Percentiles rank a stretch among this genome's conserved stretches.
These are phyloP conservation scores for Pulveroboletus sp. DNA, from an alignment of 768 basidiomycete species.

Conservation along the genomic window DNA sequence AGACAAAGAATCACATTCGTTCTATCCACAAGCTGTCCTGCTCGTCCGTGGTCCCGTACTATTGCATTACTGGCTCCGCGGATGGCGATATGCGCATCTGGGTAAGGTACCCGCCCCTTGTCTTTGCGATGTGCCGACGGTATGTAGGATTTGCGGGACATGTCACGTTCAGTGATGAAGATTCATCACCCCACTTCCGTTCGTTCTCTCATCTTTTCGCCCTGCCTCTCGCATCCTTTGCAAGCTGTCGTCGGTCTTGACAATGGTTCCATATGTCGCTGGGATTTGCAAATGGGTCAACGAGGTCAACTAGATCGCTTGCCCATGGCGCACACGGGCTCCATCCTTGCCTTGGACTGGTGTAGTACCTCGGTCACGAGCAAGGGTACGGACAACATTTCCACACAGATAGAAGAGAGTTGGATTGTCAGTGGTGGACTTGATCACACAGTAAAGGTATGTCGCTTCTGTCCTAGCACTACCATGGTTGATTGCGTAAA, in stretches of 20 bases:
- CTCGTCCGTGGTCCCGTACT: slow-evolving; percentile 62
- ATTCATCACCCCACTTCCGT: slow-evolving; percentile 69
- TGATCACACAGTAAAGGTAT: slow-evolving; percentile 73
- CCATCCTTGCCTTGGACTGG: slow-evolving; percentile 77
- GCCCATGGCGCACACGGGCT: slow-evolving; percentile 66
- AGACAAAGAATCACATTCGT: slow-evolving; percentile 63
- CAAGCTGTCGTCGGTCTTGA: slow-evolving; percentile 67
- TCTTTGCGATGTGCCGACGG: not conserved
- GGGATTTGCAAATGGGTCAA: slow-evolving; percentile 78
- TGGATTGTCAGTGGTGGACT: slow-evolving; percentile 81
- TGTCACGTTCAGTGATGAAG: slow-evolving; percentile 62
- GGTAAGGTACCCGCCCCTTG: slow-evolving; percentile 39
- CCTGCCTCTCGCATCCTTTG: slow-evolving; percentile 56
- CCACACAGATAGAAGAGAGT: slow-evolving; percentile 35
- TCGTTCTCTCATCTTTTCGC: slow-evolving; percentile 67
- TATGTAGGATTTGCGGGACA: slow-evolving; percentile 64
- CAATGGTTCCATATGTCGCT: slow-evolving; percentile 68
- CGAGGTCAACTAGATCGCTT: slow-evolving; percentile 68
- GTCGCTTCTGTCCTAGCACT: slow-evolving; percentile 1
- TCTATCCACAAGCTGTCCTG: slow-evolving; percentile 68
- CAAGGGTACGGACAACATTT: slow-evolving; percentile 12
- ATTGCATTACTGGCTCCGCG: slow-evolving; percentile 75
- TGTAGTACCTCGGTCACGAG: slow-evolving; percentile 32
- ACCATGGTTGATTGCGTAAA: slow-evolving; percentile 22
- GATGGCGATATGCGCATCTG: slow-evolving; percentile 79